Percentiles rank a stretch among this genome's conserved stretches.
These are phyloP conservation scores for Trichoderma sp. DNA, from an alignment of 2,329 filamentous ascomycete species.

Conservation along the genomic window DNA sequence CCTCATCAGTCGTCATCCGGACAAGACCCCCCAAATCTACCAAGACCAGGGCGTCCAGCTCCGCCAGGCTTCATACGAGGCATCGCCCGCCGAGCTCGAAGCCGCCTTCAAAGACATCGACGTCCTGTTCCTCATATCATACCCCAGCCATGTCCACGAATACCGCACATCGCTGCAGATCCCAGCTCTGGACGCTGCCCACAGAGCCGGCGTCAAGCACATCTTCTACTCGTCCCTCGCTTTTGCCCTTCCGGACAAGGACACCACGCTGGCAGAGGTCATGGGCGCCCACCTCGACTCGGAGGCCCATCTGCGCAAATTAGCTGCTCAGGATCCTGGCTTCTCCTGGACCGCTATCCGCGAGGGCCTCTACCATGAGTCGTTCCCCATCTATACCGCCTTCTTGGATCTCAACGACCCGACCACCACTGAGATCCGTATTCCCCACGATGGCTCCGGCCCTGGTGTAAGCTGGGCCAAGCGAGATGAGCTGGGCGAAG, in stretches of 20 bases:
- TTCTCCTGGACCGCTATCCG: conserved; percentile 12
- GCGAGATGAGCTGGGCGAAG: conserved; percentile 17
- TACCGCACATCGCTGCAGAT: conserved; percentile 5
- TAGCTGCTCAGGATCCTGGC: conserved; percentile 1
- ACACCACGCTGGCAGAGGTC: conserved; percentile 13
- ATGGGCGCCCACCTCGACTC: conserved; percentile 17
- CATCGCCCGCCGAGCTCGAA: not conserved
- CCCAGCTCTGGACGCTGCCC: conserved; percentile 8
- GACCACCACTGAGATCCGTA: conserved; percentile 9
- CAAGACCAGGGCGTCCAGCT: not conserved
- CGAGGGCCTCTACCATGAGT: conserved; percentile 16
- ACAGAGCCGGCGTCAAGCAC: conserved; percentile 19
- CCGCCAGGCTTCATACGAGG: conserved; percentile 7
- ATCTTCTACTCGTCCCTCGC: conserved; percentile 22
- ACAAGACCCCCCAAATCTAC: conserved; percentile 9
- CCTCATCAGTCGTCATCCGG: conserved; percentile 18
- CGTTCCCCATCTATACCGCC: conserved; percentile 19
- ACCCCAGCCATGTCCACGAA: conserved; percentile 12
- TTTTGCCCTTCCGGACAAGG: conserved; percentile 15
- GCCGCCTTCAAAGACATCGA: conserved; percentile 13
- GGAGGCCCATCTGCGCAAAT: conserved; percentile 11
- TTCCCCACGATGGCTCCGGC: conserved; percentile 20
- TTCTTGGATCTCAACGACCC: conserved; percentile 8
- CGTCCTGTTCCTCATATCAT: conserved; percentile 16
- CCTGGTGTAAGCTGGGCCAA: conserved; percentile 23